Conservation (phyloP, 2,329 filamentous ascomycete species). For the Talaromyces amestolkiae region DNA sequence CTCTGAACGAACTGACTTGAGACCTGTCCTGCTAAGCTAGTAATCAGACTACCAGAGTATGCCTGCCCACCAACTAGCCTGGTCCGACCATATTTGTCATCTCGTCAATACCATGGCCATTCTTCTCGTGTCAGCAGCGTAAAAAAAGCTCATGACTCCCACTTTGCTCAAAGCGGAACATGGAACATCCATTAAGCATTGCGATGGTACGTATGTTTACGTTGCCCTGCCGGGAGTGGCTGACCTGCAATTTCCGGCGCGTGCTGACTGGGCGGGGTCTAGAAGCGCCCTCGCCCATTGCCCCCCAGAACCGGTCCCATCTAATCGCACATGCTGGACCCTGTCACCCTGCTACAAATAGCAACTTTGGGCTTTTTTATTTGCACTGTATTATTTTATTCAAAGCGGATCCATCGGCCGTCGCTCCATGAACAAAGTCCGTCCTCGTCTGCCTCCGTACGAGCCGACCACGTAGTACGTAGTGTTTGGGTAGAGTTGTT, state of each 20-base stretch:
- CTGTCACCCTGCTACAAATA: background rate
- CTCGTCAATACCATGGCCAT: background rate
- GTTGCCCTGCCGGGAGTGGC: background rate
- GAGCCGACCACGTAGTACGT: background rate
- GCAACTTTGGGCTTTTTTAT: background rate
- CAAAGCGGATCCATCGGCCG: background rate
- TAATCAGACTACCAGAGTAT: background rate
- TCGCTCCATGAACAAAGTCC: constrained; percentile 1
- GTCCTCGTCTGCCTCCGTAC: background rate
- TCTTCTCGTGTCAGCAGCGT: background rate
- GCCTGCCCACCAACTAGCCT: background rate
- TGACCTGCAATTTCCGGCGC: background rate
- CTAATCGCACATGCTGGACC: background rate
- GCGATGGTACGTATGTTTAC: background rate
- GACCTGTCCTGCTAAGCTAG: background rate
- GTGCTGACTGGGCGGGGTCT: background rate
- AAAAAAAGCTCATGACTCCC: background rate
- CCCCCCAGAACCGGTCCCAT: background rate
- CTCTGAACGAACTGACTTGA: background rate
- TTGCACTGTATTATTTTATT: background rate
- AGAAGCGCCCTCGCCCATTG: background rate
- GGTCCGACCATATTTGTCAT: background rate
- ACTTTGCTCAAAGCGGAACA: background rate
- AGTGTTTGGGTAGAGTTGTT: background rate
- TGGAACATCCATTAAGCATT: background rate